Evolutionary conservation across 352 stramenopile genomes (phyloP), one percentile per base, ranked within the genome.

Genomic region (Phytophthora crassamura): DNA sequence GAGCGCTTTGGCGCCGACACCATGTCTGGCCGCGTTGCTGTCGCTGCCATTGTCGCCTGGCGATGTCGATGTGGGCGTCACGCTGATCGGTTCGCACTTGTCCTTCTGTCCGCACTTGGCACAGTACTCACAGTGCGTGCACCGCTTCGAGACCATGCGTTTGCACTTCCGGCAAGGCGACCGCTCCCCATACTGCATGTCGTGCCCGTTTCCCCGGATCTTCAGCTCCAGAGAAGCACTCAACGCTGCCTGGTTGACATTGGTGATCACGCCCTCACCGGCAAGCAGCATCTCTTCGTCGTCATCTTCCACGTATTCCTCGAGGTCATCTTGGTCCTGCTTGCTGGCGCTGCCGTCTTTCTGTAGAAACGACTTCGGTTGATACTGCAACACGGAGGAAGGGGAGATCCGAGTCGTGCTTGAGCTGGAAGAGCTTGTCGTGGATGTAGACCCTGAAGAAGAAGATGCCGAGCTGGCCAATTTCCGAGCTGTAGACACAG

Each of bases 51-150:
- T 64, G 5, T 52, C 42, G 14, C 41, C 50, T 10, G 59, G 39
- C n/a, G 52, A 43, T 5, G 61, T 8, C 9, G 56, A 9, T 63
- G 54, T 50, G 25, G 52, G 49, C 8, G 46, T 64, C 18, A 66
- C 59, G 39, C 47, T 80, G 25, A 69, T 65, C 30, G 76, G 69
- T 33, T 77, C 79, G 59, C 83, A 94, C 43, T 62, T 72, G 4
- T 88, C 82, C 49, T 88, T 89, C 64, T 94, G 86, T 3, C 75
- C 73, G 48, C 86, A 94, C 63, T 94, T 94, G 52, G 85, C 74
- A 60, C 86, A 94, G 54, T 65, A 74, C 30, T 77, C 69, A 70
- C 86, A 94, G 22, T 78, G 60, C 32, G 78, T 78, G 28, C 86
- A 94, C 32, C 79, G 84, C 72, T 94, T 94, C 30, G 86, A 84